These are phyloP conservation scores for Bacidia gigantensis DNA, from an alignment of 495 filamentous ascomycete species.

Conservation along the genomic window DNA sequence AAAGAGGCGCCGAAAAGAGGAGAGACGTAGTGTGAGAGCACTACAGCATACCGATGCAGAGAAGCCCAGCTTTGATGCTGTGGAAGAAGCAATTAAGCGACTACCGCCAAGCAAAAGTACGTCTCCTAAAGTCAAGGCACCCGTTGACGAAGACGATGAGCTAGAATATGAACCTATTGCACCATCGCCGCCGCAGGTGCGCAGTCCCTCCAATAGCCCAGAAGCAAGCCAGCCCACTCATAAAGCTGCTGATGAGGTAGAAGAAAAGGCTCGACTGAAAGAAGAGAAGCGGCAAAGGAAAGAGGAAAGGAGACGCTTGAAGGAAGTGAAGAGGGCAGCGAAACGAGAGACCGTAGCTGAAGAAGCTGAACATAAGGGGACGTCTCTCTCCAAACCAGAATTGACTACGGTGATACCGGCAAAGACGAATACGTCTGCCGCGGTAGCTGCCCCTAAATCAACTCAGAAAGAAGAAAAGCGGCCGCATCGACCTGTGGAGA, in stretches of 20 bases:
- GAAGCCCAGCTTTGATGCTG: not conserved
- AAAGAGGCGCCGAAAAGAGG: conserved; percentile 1
- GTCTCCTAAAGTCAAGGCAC: too few species aligned
- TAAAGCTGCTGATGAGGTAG: not conserved
- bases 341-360: not conserved
- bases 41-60: not conserved
- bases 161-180: too few species aligned
- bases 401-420: not conserved
- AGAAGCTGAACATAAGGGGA: not conserved
- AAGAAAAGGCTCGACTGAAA: not conserved
- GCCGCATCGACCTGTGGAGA: too few species aligned
- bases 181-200: too few species aligned
- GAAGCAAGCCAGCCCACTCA: not conserved
- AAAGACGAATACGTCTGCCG: too few species aligned
- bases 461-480: too few species aligned
- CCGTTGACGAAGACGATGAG: too few species aligned
- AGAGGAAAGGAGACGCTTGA: not conserved
- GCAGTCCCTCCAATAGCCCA: not conserved
- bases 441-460: too few species aligned
- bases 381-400: not conserved
- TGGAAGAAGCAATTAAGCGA: not conserved
- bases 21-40: not conserved
- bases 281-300: not conserved
- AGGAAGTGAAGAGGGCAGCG: not conserved
- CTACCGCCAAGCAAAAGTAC: too few species aligned